Evolutionary conservation across 306 rosid species (phyloP).

Genomic region (Fagus crenata): DNA sequence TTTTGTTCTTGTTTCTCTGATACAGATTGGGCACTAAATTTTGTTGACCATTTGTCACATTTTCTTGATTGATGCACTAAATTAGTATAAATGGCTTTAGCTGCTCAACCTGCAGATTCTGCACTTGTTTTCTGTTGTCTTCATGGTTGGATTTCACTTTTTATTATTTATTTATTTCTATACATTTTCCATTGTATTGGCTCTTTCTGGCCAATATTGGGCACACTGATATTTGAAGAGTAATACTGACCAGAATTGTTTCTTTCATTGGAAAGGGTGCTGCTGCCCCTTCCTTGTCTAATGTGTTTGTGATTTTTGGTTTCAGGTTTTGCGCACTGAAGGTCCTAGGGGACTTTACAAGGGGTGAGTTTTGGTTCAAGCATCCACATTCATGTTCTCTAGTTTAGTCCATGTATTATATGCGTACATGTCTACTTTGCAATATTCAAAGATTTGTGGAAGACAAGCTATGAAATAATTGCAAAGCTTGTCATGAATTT

Average conservation of each 20-base stretch:
- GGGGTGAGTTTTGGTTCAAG: constrained; percentile 63
- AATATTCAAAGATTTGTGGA: neutral
- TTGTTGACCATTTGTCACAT: neutral
- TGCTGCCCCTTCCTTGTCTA: constrained; percentile 15
- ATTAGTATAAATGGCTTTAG: neutral
- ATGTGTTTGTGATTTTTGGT: constrained; percentile 30
- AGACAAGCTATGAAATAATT: no score
- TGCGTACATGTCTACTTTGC: neutral
- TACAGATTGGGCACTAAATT: neutral
- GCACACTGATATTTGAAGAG: neutral
- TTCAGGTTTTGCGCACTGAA: constrained; percentile 77
- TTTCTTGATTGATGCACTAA: neutral
- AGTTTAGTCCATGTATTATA: neutral
- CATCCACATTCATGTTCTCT: constrained; percentile 14
- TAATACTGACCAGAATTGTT: neutral
- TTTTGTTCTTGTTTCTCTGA: neutral
- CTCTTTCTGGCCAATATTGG: neutral
- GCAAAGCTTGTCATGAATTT: neutral
- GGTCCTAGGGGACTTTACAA: constrained; percentile 92
- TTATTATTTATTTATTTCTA: neutral
- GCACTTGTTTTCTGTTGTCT: neutral
- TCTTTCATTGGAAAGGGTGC: constrained; percentile 3
- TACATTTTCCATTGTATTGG: neutral
- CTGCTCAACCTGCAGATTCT: neutral
- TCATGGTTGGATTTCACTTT: neutral